Conservation (phyloP, 73 alveolate genomes). For the Durusdinium trenchii region DNA sequence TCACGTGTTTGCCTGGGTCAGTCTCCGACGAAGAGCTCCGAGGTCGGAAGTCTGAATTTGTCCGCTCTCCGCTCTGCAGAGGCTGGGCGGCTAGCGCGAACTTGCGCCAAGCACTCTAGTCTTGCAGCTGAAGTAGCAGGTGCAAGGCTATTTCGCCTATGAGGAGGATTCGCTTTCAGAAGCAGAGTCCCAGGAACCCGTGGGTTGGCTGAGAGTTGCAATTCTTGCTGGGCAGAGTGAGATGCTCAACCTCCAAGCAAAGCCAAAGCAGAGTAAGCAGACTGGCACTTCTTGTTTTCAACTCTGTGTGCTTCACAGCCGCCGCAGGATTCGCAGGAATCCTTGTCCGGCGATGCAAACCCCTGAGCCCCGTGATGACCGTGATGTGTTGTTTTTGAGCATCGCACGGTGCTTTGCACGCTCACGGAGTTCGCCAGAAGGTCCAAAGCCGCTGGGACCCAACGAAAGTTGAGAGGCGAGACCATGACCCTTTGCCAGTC, state of each 20-base stretch:
- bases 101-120: background rate
- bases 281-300: too few relatives aligned
- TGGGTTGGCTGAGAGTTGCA: background rate
- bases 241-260: too few relatives aligned
- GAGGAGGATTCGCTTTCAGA: conserved; percentile 63
- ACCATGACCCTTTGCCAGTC: too few relatives aligned
- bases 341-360: conserved; percentile 67
- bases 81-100: background rate
- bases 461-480: conserved; percentile 56
- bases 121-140: background rate
- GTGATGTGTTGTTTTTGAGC: background rate
- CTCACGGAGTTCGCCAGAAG: background rate
- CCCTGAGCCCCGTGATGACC: too few relatives aligned
- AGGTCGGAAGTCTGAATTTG: conserved; percentile 63
- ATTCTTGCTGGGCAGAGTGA: background rate
- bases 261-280: too few relatives aligned
- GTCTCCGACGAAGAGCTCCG: too few relatives aligned
- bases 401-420: too few relatives aligned
- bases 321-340: conserved; percentile 90
- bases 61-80: conserved; percentile 75
- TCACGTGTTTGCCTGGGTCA: too few relatives aligned
- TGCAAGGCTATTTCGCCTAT: conserved; percentile 63
- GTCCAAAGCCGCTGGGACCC: conserved; percentile 88
- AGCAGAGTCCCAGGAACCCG: conserved; percentile 85
- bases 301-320: too few relatives aligned